Base-by-base conservation (phyloP, 176 grass and related monocot species). In the Areca catechu region DNA sequence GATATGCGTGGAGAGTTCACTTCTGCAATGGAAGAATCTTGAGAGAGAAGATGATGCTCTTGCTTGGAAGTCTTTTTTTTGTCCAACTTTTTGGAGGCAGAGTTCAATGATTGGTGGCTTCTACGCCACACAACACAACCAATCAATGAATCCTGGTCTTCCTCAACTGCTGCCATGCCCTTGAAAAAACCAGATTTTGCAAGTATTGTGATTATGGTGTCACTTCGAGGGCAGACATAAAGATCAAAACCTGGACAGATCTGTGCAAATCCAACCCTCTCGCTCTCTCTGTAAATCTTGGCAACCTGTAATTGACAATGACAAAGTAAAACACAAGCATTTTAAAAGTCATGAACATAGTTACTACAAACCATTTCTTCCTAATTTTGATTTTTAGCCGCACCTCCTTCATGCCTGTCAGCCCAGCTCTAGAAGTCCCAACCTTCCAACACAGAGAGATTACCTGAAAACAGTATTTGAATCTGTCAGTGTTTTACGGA, bases 141-240 rank as follows among this genome's bases (percentile, higher is more conserved):
- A 24, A 81, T 70, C 19, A 81, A 59, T 0, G 66, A 65, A 52
- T 75, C 67, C 47, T 63, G 71, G 52, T 75, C 63, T 75, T 62
- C 74, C 23, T 75, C 60, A 30, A 71, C 48, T 34, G 78, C 72
- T 37, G 62, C 62, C 17, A 70, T 34, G 21, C 78, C 78, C 57
- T 81, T 71, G 67, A 59, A 81, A 60, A 81, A 81, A 48, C 78
- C 78, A 60, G 53, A 70, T 70, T 81, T 81, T 15, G 54, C 54
- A 59, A 81, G 72, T 30, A 70, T 63, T 53, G 71, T 75, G 70
- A 81, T 81, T 66, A 81, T 49, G 50, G 59, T 68, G 5, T 71
- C 54, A 15, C 60, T 70, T 71, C 71, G 61, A 27, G 78, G 78
- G 54, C 78, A 81, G 60, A 81, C 60, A 71, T 81, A 81, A 25